Conservation (phyloP, 257 asterid genomes). For the Fraxinus americana region DNA sequence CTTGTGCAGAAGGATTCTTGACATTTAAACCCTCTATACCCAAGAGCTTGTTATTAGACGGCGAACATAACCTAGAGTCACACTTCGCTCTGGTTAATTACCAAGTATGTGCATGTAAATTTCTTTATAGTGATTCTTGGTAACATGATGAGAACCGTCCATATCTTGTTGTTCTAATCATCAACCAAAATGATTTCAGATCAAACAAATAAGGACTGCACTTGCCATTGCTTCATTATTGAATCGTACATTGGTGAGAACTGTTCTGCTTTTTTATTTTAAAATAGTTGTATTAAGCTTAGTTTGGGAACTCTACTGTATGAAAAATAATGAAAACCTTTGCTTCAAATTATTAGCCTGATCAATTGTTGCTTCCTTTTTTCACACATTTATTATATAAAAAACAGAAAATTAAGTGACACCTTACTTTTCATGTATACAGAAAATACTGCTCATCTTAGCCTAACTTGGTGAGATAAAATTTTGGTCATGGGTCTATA, state of each 20-base stretch:
- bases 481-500: not conserved
- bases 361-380: constrained; percentile 2
- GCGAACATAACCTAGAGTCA: constrained; percentile 77
- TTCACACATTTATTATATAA: constrained; percentile 1
- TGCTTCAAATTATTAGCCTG: not conserved
- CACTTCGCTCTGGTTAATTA: constrained; percentile 93
- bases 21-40: constrained; percentile 88
- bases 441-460: not conserved
- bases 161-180: constrained; percentile 21
- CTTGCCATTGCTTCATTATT: constrained; percentile 87
- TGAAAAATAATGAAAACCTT: not conserved
- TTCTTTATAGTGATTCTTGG: constrained; percentile 13
- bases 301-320: not conserved
- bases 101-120: constrained; percentile 60
- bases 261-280: constrained; percentile 27
- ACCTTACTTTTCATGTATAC: not conserved
- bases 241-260: constrained; percentile 89
- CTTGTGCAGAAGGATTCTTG: constrained; percentile 82
- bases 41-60: constrained; percentile 86
- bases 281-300: constrained; percentile 2
- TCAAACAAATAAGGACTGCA: constrained; percentile 94
- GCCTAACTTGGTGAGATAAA: not conserved
- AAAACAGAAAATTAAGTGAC: not conserved
- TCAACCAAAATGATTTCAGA: constrained; percentile 47
- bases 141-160: constrained; percentile 11